Base-by-base conservation (phyloP, 306 rosid genomes). In the Pterocarpus macrocarpus region DNA sequence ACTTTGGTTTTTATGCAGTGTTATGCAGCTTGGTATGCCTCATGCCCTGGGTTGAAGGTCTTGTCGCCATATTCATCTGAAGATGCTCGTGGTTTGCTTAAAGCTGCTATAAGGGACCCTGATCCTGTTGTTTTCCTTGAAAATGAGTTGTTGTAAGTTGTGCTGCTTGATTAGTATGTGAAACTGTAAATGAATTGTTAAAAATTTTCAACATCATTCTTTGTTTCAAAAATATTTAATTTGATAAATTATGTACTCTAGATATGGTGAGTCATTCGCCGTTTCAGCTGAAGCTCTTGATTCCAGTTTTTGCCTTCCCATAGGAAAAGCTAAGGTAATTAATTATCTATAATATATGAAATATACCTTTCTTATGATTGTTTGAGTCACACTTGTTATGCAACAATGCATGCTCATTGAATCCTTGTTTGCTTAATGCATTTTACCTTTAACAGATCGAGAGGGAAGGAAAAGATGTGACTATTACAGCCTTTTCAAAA, bases 51-150 rank as follows among this genome's bases (percentile, higher is more conserved):
- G 57, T 86, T 96, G 92, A 96, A 96, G 85, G 98, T 96, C 17
- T 78, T 96, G 86, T 8, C 94, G 77, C 99, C 99, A 62, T 96
- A 93, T 82, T 92, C 99, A 84, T 86, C 99, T 62, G 98, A 96
- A 86, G 99, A 95, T 93, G 94, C 98, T 39, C 97, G 98, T 80
- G 99, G 99, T 53, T 89, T 96, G 74, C 86, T 96, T 82, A 96
- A 96, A 87, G 97, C 99, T 77, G 99, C 99, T 64, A 96, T 96
- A 56, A 92, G 99, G 84, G 99, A 96, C 80, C 99, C 97, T 64
- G 99, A 96, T 87, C 99, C 98, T 69, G 98, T 96, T 81, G 94
- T 96, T 87, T 93, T 96, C 84, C 98, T 96, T 79, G 99, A 95
- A 85, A 95, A 93, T 81, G 99, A 95, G 91, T 82, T 95, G 88